Percentiles rank a stretch among this genome's conserved stretches.
These are phyloP conservation scores for Rhizopogon parksii DNA, from an alignment of 1,284 basidiomycete species.

Conservation along the genomic window DNA sequence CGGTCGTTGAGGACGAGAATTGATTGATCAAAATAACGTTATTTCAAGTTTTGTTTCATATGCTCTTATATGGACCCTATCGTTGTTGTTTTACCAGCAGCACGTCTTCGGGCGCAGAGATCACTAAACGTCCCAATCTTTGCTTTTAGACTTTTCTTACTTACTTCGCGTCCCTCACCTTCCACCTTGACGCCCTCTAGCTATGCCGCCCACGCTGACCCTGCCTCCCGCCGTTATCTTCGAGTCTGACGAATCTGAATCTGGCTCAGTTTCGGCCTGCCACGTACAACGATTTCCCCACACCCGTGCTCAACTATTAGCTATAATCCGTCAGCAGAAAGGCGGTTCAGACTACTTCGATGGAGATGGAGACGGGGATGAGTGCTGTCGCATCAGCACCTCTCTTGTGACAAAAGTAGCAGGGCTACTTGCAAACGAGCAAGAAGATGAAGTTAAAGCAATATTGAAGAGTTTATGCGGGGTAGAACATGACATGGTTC, in stretches of 20 bases:
- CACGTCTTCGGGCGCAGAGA: slow-evolving; percentile 19
- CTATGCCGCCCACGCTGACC: slow-evolving; percentile 23
- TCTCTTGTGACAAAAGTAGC: slow-evolving; percentile 65
- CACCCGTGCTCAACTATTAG: slow-evolving; percentile 67
- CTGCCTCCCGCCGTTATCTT: slow-evolving; percentile 17
- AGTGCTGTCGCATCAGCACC: slow-evolving; percentile 44
- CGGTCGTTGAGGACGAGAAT: slow-evolving; percentile 2
- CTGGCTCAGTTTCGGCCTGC: slow-evolving; percentile 8
- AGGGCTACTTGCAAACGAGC: slow-evolving; percentile 67
- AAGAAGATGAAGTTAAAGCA: slow-evolving; percentile 78
- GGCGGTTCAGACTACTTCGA: slow-evolving; percentile 44
- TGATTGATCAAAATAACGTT: slow-evolving; percentile 16
- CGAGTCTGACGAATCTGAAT: slow-evolving; percentile 18
- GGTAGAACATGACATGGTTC: slow-evolving; percentile 71
- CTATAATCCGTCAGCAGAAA: slow-evolving; percentile 66
- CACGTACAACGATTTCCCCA: slow-evolving; percentile 59
- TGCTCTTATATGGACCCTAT: slow-evolving; percentile 10
- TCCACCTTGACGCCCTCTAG: slow-evolving; percentile 9
- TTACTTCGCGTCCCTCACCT: not conserved
- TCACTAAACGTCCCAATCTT: slow-evolving; percentile 14
- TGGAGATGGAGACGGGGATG: slow-evolving; percentile 51
- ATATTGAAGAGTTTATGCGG: slow-evolving; percentile 65
- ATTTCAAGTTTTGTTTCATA: slow-evolving; percentile 10
- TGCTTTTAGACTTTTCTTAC: slow-evolving; percentile 6
- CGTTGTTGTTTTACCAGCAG: slow-evolving; percentile 18